Evolutionary conservation across 208 protist genomes (phyloP).

Genomic region (Acanthamoeba castellanii): DNA sequence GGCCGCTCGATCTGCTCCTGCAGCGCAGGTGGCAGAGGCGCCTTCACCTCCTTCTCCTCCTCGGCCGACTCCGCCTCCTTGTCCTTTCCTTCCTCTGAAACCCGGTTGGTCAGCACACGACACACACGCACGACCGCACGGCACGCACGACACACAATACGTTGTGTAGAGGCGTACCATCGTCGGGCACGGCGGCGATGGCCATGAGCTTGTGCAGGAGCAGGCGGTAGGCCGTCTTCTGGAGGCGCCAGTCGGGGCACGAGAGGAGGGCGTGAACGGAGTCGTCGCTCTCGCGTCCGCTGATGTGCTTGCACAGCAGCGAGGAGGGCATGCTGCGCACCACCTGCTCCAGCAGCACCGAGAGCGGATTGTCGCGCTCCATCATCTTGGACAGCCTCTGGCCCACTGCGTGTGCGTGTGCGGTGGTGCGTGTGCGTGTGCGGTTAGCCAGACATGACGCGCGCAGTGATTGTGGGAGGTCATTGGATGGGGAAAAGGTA

Average conservation of each 20-base stretch:
- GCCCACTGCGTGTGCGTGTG: not conserved
- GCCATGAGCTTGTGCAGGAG: constrained; percentile 70
- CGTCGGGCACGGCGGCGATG: constrained; percentile 38
- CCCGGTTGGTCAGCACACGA: not conserved
- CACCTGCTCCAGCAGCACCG: constrained; percentile 39
- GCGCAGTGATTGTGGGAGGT: not conserved
- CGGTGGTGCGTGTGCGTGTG: no score
- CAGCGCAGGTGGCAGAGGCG: constrained; percentile 4
- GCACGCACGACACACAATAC: not conserved
- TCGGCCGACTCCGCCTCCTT: constrained; percentile 12
- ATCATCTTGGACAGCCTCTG: constrained; percentile 43
- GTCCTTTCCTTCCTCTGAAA: constrained; percentile 31
- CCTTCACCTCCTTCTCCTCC: constrained; percentile 16
- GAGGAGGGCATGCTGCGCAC: constrained; percentile 55
- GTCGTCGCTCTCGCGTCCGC: constrained; percentile 40
- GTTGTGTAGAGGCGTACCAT: not conserved
- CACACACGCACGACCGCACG: not conserved
- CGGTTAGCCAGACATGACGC: not conserved
- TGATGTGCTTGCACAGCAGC: constrained; percentile 49
- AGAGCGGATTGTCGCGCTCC: constrained; percentile 37
- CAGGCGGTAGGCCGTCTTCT: constrained; percentile 75
- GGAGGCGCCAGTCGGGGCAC: constrained; percentile 30
- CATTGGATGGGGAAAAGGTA: not conserved
- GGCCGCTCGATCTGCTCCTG: constrained; percentile 54
- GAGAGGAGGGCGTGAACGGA: constrained; percentile 13